Evolutionary conservation across 2,329 filamentous ascomycete species (phyloP), one percentile per base, ranked within the genome.

Genomic region (Ascosphaera aggregata): DNA sequence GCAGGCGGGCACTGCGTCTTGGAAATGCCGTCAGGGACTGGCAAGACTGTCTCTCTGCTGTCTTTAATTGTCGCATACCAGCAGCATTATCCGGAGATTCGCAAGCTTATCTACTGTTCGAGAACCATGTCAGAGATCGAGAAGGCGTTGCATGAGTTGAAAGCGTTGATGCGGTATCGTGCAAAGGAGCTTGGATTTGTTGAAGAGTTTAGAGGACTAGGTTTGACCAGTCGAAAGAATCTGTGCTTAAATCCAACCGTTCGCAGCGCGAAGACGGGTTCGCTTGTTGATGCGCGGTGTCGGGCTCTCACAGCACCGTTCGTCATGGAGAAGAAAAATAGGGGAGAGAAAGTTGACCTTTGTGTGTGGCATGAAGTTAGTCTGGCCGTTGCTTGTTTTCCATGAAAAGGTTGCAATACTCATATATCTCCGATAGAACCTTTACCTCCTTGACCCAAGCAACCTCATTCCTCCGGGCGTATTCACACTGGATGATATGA

Each of bases 61-160:
- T 94, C 89, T 0, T 70, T 98, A 48, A 98, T 98, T 51, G 75
- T 98, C 42, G 86, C 89, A 34, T 98, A 98, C 51, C 91, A 98
- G 58, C 80, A 89, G 54, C 76, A 85, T 54, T 85, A 86, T 51
- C 82, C 85, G 2, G 82, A 93, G 53, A 81, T 89, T 50, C 70
- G 91, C 41, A 98, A 98, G 59, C 73, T 98, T 39, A 94, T 98
- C 41, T 98, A 98, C 60, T 98, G 89, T 64, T 98, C 89, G 45
- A 84, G 89, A 62, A 98, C 89, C 41, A 98, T 98, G 85, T 98
- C 89, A 30, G 89, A 98, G 62, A 98, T 98, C 51, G 89, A 98
- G 55, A 98, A 98, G 60, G 89, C 91, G 0, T 60, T 98, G 39
- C 80, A 81, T 8, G 89, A 98, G 58, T 57, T 98, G 48, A 84